Evolutionary conservation across 352 stramenopile genomes (phyloP), one percentile per base, ranked within the genome.

Genomic region (Phytophthora sansomeana): DNA sequence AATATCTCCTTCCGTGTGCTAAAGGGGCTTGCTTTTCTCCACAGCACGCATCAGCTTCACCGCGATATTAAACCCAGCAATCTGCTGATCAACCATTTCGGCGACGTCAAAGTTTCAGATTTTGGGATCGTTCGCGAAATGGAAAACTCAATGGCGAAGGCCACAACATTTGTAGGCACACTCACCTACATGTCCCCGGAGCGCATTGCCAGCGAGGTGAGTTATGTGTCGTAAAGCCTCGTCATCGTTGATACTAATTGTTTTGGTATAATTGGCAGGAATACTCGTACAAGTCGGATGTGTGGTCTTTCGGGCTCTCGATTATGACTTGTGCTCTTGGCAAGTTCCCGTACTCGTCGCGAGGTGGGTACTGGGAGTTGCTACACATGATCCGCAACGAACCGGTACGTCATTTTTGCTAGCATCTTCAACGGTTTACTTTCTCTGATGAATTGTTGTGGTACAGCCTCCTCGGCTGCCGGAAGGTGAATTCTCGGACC

Each of bases 61-160:
- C 91, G 96, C 26, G 96, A 98, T 48, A 97, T 98, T 51, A 98
- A 98, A 60, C 92, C 92, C 10, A 89, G 88, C 50, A 98, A 98
- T 70, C 61, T 99, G 21, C 80, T 98, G 21, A 95, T 98, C 58
- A 97, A 97, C 60, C 87, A 96, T 67, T 88, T 93, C 55, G 91
- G 86, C 13, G 87, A 95, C 49, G 91, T 97, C 54, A 98, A 98
- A 78, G 81, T 96, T 44, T 92, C 86, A 24, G 87, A 96, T 52
- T 93, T 96, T 66, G 87, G 86, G 6, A 93, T 96, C 43, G 85
- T 90, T 26, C 83, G 83, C 14, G 84, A 96, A 56, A 92, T 96
- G 84, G 84, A 93, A 49, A 92, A 93, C 58, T 94, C 87, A 2
- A 77, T 94, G 70, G 81, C 87, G 6, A 95, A 97, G 62, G 85